Base-by-base conservation (phyloP, 345 rosid species). In the Brassica nigra region DNA sequence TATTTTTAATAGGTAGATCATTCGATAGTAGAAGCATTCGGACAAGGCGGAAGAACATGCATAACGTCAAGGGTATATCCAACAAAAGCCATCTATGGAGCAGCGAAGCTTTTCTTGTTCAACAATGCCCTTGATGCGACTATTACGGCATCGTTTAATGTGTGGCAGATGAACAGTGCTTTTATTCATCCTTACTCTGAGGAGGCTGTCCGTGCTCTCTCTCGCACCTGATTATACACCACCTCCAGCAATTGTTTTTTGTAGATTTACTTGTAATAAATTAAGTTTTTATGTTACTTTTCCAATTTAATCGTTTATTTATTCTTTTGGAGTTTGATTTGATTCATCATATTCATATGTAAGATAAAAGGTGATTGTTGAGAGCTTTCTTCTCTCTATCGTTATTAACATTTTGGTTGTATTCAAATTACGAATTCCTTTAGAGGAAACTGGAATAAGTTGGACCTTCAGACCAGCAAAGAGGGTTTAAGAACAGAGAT, bases 1-100 rank as follows among this genome's bases (percentile, higher is more conserved):
- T 8, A 9, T 0, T 70, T n/a, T 66, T 20, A 0, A 65, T 80
- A 92, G 99, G 97, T 95, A 18, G 99, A 95, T 85, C 99, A 92
- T 86, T 95, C 99, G 7, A 91, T 95, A 28, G 88, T 95, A 30
- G 99, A 95, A 80, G 91, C 89, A 77, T 95, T 89, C 30, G 96
- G 75, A 0, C 98, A 90, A 83, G 93, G 97, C 77, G 99, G 99
- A 28, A 84, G 98, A 77, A 88, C 83, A 44, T 92, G 89, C 6
- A 91, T 91, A 29, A 83, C 98, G 1, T 91, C 99, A 4, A 87
- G 99, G 63, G 80, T 95, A 3, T 95, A 93, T 71, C 99, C 97
- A 15, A 93, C 98, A 4, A 74, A 85, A 57, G 99, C 99, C n/a
- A 91, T 93, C 11, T 89, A 91, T 33, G 94, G 97, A 74, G 90